Evolutionary conservation across 495 filamentous ascomycete species (phyloP).

Genomic region (Daldinia childiae): DNA sequence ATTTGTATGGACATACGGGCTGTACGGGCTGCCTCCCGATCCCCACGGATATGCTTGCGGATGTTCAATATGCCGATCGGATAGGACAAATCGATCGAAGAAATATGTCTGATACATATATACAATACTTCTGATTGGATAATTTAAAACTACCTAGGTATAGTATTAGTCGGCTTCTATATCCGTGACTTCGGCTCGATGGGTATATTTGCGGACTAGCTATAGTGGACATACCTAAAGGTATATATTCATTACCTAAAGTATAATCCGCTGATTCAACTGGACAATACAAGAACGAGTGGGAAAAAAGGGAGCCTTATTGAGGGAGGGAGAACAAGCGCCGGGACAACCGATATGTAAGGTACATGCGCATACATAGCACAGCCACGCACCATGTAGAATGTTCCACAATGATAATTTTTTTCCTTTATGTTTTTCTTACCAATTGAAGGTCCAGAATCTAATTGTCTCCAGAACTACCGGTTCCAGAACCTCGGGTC

Average conservation of each 20-base stretch:
- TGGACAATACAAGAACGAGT: no score
- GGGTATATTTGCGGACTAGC: background rate
- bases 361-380: slow-evolving; percentile 24
- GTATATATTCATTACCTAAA: no score
- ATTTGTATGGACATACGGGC: slow-evolving; percentile 2
- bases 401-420: slow-evolving; percentile 28
- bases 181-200: background rate
- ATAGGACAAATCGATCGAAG: background rate
- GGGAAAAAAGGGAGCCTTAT: slow-evolving; percentile 12
- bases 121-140: background rate
- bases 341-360: slow-evolving; percentile 36
- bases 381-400: slow-evolving; percentile 36
- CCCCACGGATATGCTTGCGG: background rate
- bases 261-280: background rate
- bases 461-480: slow-evolving; percentile 19
- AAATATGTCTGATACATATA: background rate
- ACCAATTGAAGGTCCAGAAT: slow-evolving; percentile 33
- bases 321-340: slow-evolving; percentile 2
- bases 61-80: background rate
- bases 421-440: background rate
- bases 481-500: slow-evolving; percentile 36
- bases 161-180: background rate
- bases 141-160: background rate
- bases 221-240: no score
- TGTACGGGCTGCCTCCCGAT: slow-evolving; percentile 2